A percentile compares a stretch with the other conserved stretches of the same genome.
Conservation (phyloP, 257 asterid genomes). For the Datura wrightii region DNA sequence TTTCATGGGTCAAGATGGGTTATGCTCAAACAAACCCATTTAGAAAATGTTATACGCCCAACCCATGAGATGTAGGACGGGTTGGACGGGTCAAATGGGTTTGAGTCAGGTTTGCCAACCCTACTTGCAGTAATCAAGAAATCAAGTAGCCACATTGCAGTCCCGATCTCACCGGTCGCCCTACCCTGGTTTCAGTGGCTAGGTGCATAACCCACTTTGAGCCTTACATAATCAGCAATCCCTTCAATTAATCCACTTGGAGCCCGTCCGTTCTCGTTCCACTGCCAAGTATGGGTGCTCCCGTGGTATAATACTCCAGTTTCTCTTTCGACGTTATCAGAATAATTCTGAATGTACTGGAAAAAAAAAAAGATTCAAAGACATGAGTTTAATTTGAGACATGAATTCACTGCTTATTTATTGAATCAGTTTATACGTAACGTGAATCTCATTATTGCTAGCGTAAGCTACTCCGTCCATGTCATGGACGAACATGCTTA, state of each 20-base stretch:
- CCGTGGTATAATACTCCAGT: slow-evolving; percentile 67
- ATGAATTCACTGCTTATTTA: not conserved
- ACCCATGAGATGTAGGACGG: too few species aligned
- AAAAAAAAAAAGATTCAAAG: too few species aligned
- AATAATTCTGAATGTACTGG: slow-evolving; percentile 47
- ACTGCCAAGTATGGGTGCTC: slow-evolving; percentile 68
- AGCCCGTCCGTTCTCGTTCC: slow-evolving; percentile 62
- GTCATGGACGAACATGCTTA: slow-evolving; percentile 56
- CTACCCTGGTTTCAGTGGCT: slow-evolving; percentile 63
- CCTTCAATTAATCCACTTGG: slow-evolving; percentile 60
- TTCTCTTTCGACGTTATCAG: slow-evolving; percentile 49
- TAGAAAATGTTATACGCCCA: too few species aligned
- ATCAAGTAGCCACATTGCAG: slow-evolving; percentile 64
- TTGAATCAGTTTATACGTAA: slow-evolving; percentile 30
- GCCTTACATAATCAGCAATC: slow-evolving; percentile 67
- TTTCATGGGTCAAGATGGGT: too few species aligned
- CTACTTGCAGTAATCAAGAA: slow-evolving; percentile 75
- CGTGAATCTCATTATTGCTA: slow-evolving; percentile 48
- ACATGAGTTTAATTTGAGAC: too few species aligned
- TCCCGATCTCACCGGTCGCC: slow-evolving; percentile 75
- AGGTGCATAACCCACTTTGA: slow-evolving; percentile 59
- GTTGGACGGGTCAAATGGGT: too few species aligned
- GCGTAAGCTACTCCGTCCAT: slow-evolving; percentile 58
- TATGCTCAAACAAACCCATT: too few species aligned
- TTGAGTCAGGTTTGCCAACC: too few species aligned